Conservation (phyloP, 306 rosid genomes). For the Lathyrus oleraceus region DNA sequence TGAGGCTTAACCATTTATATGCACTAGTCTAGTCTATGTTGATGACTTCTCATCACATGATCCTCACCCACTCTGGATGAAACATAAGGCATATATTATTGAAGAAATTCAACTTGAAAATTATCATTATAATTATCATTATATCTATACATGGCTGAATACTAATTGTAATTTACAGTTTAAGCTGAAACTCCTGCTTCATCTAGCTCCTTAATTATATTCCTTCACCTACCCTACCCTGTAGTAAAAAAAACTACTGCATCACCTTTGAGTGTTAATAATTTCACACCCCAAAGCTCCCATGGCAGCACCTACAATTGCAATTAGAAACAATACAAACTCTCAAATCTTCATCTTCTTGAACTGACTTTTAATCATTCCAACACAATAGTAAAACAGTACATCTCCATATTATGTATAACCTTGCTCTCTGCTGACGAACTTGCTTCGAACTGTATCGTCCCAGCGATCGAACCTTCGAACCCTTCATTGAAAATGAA, state of each 20-base stretch:
- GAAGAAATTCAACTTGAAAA: constrained; percentile 28
- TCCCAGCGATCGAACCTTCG: constrained; percentile 61
- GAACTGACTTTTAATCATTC: constrained; percentile 42
- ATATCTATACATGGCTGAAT: constrained; percentile 1
- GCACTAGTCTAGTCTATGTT: too few relatives aligned
- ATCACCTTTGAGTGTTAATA: constrained; percentile 5
- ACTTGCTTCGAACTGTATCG: constrained; percentile 70
- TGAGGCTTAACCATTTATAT: too few relatives aligned
- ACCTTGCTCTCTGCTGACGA: constrained; percentile 76
- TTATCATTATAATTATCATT: neutral
- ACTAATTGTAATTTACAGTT: constrained; percentile 37
- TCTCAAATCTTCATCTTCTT: neutral
- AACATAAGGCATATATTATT: constrained; percentile 3
- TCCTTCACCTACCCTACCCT: constrained; percentile 3
- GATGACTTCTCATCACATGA: too few relatives aligned
- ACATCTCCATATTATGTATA: constrained; percentile 96
- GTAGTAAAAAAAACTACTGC: constrained; percentile 15
- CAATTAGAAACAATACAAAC: neutral
- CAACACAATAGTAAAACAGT: constrained; percentile 80
- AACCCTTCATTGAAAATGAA: constrained; percentile 49
- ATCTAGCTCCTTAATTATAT: constrained; percentile 7
- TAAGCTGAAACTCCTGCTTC: constrained; percentile 25
- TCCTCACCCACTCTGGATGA: neutral
- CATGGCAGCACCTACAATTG: neutral
- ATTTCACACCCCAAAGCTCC: neutral